Conservation (phyloP, 495 filamentous ascomycete species). For the Penicillium cosmopolitanum region DNA sequence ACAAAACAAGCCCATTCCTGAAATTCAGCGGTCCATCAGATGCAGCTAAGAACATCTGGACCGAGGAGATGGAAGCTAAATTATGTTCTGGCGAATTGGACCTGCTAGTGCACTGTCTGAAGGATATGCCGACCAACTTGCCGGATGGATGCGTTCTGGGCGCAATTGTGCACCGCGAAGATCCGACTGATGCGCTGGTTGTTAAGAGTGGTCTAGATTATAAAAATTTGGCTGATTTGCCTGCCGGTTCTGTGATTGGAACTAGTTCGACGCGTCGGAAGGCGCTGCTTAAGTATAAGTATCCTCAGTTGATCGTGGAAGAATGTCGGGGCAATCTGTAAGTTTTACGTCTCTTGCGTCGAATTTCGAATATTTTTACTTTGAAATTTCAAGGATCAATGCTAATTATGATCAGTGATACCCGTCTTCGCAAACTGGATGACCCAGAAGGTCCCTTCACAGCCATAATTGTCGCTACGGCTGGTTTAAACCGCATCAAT, state of each 20-base stretch:
- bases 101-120: constrained; percentile 16
- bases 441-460: constrained; percentile 10
- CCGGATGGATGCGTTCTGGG: constrained; percentile 11
- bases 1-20: constrained; percentile 71
- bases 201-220: constrained; percentile 10
- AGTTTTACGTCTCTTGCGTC: not conserved
- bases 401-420: constrained; percentile 4
- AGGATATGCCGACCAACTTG: constrained; percentile 16
- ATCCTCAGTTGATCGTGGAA: constrained; percentile 10
- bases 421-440: constrained; percentile 15
- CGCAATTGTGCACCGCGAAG: constrained; percentile 16
- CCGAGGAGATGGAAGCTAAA: constrained; percentile 17
- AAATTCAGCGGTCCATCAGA: constrained; percentile 24
- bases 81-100: constrained; percentile 14
- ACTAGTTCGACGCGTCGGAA: constrained; percentile 17
- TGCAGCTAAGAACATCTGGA: constrained; percentile 17
- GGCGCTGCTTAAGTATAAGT: constrained; percentile 14
- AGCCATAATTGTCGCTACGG: constrained; percentile 16
- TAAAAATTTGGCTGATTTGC: constrained; percentile 9
- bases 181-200: constrained; percentile 15
- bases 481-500: constrained; percentile 16
- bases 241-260: constrained; percentile 13
- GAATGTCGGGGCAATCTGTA: constrained; percentile 17
- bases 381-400: not conserved
- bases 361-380: too few species aligned